phyloP scores from a whole-genome alignment of 2,329 filamentous ascomycete species.

The Sphaerulina populicola region DNA sequence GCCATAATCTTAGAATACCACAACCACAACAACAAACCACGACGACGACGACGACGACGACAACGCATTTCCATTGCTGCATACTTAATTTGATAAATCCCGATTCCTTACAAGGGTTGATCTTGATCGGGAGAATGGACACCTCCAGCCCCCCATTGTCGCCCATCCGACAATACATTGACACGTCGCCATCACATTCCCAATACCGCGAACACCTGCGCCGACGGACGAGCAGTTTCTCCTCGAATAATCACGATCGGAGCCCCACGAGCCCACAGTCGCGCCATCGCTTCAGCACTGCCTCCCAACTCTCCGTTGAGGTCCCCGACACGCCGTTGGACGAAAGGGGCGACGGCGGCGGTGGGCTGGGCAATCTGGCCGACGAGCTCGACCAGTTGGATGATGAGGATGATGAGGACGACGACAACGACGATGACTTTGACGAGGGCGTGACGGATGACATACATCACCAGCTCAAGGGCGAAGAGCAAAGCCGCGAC shows the following conservation, averaged over 20 bases:
- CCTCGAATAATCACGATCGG: slow-evolving; percentile 34
- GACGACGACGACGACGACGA: too few relatives aligned
- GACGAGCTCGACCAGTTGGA: slow-evolving; percentile 71
- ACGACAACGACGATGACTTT: slow-evolving; percentile 37
- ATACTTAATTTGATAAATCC: too few relatives aligned
- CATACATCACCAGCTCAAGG: slow-evolving; percentile 7
- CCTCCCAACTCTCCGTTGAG: slow-evolving; percentile 32
- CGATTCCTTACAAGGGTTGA: too few relatives aligned
- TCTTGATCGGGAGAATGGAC: slow-evolving; percentile 13
- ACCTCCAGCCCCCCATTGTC: slow-evolving; percentile 38
- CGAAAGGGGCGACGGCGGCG: slow-evolving; percentile 34
- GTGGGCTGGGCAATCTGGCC: slow-evolving; percentile 64
- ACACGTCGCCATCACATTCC: slow-evolving; percentile 33
- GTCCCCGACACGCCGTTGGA: slow-evolving; percentile 30
- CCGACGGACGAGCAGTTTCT: slow-evolving; percentile 36
- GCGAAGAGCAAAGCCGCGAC: slow-evolving; percentile 31
- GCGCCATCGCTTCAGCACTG: slow-evolving; percentile 31
- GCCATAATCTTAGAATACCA: too few relatives aligned
- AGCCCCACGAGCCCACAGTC: slow-evolving; percentile 39
- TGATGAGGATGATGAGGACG: slow-evolving; percentile 62
- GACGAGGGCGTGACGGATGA: slow-evolving; percentile 25
- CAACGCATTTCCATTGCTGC: too few relatives aligned
- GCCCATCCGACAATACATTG: slow-evolving; percentile 37
- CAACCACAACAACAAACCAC: too few relatives aligned
- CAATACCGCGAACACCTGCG: slow-evolving; percentile 26